phyloP scores from a whole-genome alignment of 2,329 filamentous ascomycete genomes.

The Colletotrichum trifolii region DNA sequence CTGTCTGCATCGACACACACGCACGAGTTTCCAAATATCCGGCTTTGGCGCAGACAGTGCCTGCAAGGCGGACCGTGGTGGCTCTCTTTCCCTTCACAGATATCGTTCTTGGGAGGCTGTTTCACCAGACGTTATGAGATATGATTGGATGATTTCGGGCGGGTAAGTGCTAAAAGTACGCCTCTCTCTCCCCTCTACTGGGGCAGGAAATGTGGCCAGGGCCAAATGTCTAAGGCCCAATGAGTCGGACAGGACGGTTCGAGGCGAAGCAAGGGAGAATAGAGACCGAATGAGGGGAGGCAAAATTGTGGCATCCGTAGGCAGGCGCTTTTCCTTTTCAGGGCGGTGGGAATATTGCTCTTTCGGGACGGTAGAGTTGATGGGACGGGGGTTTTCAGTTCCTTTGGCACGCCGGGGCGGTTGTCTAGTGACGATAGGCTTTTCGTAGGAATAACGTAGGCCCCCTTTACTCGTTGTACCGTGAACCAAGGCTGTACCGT shows the following conservation, averaged over 20 bases:
- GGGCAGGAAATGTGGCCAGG: slow-evolving; percentile 38
- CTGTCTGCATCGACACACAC: slow-evolving; percentile 6
- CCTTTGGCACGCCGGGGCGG: slow-evolving; percentile 12
- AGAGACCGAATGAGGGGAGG: not conserved
- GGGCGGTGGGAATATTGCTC: slow-evolving; percentile 44
- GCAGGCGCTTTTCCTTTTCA: slow-evolving; percentile 46
- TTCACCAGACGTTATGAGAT: slow-evolving; percentile 59
- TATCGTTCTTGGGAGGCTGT: slow-evolving; percentile 46
- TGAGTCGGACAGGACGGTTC: slow-evolving; percentile 16
- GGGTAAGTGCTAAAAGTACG: slow-evolving; percentile 56
- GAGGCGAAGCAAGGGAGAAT: not conserved
- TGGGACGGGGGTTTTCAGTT: slow-evolving; percentile 1
- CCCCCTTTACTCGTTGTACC: not conserved
- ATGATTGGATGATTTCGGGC: slow-evolving; percentile 63
- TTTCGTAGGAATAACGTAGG: slow-evolving; percentile 26
- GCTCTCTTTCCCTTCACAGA: slow-evolving; percentile 12
- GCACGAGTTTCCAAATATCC: not conserved
- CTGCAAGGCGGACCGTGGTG: slow-evolving; percentile 12
- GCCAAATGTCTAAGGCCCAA: slow-evolving; percentile 37
- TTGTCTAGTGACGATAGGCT: slow-evolving; percentile 24
- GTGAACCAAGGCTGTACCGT: slow-evolving; percentile 8
- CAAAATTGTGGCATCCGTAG: slow-evolving; percentile 18
- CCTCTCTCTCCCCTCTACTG: slow-evolving; percentile 46
- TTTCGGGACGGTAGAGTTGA: slow-evolving; percentile 41
- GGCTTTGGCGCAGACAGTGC: slow-evolving; percentile 6